Evolutionary conservation across 352 stramenopile genomes (phyloP).

Genomic region (Pythium scleroteichum): DNA sequence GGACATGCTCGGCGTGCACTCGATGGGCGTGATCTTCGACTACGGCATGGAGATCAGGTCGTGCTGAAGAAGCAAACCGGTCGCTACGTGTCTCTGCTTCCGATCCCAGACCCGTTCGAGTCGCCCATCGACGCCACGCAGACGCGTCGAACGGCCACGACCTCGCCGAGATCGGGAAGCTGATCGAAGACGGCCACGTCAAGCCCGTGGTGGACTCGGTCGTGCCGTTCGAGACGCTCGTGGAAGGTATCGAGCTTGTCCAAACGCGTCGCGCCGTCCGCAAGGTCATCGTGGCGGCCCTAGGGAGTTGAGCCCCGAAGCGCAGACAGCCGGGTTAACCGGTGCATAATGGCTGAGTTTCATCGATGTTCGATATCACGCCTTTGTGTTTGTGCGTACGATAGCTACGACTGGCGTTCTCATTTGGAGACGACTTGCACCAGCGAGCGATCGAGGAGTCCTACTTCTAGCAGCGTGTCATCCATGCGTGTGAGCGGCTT

Average conservation of each 20-base stretch:
- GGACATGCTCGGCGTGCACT: conserved; percentile 16
- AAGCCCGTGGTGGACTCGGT: conserved; percentile 17
- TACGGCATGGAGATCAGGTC: conserved; percentile 29
- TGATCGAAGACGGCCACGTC: conserved; percentile 35
- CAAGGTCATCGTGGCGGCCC: not conserved
- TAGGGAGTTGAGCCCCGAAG: not conserved
- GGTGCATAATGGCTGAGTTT: too few species aligned
- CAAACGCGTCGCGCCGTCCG: not conserved
- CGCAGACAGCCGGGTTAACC: too few species aligned
- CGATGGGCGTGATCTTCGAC: conserved; percentile 6
- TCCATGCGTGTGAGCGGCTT: conserved; percentile 40
- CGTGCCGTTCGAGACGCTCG: not conserved
- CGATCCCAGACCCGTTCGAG: conserved; percentile 38
- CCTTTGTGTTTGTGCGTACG: too few species aligned
- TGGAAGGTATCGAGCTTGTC: not conserved
- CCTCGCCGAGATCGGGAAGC: conserved; percentile 35
- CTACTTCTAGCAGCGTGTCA: conserved; percentile 34
- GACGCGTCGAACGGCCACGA: conserved; percentile 21
- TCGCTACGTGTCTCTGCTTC: conserved; percentile 34
- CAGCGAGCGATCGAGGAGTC: conserved; percentile 42
- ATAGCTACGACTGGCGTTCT: not conserved
- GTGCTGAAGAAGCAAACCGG: conserved; percentile 34
- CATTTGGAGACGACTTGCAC: conserved; percentile 40
- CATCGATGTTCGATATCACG: too few species aligned
- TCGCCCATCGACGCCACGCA: conserved; percentile 46